A percentile compares a stretch with the other conserved stretches of the same genome.
These are phyloP conservation scores for Trichoderma sp. DNA, from an alignment of 2,329 filamentous ascomycete genomes.

Conservation along the genomic window DNA sequence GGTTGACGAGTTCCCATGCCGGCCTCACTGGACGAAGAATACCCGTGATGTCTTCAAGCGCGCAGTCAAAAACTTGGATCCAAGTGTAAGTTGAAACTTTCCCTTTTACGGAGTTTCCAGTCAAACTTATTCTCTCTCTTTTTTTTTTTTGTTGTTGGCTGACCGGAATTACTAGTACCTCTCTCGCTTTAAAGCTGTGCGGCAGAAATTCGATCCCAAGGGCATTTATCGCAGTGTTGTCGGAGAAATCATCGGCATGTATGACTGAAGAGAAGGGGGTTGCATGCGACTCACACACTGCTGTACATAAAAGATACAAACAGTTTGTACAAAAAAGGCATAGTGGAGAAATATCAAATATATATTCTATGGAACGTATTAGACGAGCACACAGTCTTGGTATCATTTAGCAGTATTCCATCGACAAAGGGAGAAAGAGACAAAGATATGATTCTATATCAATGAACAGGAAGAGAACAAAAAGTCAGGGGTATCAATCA, in stretches of 20 bases:
- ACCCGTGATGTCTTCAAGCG: slow-evolving; percentile 52
- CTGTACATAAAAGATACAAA: not conserved
- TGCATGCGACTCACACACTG: not conserved
- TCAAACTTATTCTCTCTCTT: not conserved
- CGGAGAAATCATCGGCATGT: slow-evolving; percentile 54
- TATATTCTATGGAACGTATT: slow-evolving; percentile 11
- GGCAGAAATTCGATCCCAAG: slow-evolving; percentile 53
- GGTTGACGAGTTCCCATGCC: slow-evolving; percentile 54
- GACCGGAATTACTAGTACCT: slow-evolving; percentile 41
- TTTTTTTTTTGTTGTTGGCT: not conserved
- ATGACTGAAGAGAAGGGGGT: slow-evolving; percentile 33
- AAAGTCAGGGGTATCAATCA: slow-evolving; percentile 24
- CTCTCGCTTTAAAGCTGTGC: slow-evolving; percentile 52
- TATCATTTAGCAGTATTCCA: slow-evolving; percentile 22
- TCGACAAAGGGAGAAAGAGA: not conserved
- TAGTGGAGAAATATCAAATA: not conserved
- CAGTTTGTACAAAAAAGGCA: not conserved
- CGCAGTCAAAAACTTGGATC: slow-evolving; percentile 52
- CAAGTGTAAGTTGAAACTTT: slow-evolving; percentile 40
- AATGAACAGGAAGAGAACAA: not conserved
- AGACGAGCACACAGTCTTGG: slow-evolving; percentile 11
- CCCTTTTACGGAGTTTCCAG: not conserved
- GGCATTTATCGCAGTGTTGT: slow-evolving; percentile 53
- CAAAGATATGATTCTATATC: not conserved
- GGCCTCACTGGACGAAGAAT: slow-evolving; percentile 60